These are phyloP conservation scores for Goffeauzyma gilvescens DNA, from an alignment of 768 basidiomycete species.

Conservation along the genomic window DNA sequence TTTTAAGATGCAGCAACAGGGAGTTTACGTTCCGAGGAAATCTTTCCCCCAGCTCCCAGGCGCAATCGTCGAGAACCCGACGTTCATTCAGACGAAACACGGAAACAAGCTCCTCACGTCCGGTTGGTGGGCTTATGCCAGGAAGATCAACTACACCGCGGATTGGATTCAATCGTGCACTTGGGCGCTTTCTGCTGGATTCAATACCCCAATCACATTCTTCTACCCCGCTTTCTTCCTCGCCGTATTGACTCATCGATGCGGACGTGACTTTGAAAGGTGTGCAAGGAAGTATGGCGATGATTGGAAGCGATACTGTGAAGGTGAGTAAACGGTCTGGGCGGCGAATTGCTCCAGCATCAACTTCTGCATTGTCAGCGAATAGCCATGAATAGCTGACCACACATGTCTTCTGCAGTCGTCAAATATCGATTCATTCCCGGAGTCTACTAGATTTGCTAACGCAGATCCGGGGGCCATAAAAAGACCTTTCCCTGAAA, in stretches of 20 bases:
- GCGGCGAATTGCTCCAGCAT: background rate
- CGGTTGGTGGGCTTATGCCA: constrained; percentile 84
- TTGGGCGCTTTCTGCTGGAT: constrained; percentile 84
- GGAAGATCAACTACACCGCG: constrained; percentile 96
- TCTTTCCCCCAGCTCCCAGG: constrained; percentile 88
- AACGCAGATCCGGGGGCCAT: no score
- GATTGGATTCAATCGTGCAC: constrained; percentile 76
- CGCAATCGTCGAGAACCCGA: constrained; percentile 63
- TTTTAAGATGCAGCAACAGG: constrained; percentile 93
- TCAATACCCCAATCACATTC: constrained; percentile 82
- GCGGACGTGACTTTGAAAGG: constrained; percentile 84
- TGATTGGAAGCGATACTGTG: constrained; percentile 36
- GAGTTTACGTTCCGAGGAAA: constrained; percentile 62
- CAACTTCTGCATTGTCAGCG: no score
- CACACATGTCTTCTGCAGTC: constrained; percentile 32
- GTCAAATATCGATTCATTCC: constrained; percentile 86
- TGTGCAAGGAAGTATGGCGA: constrained; percentile 81
- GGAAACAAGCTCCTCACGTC: constrained; percentile 84
- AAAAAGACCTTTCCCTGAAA: no score
- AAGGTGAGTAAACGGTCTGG: constrained; percentile 2
- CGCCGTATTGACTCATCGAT: constrained; percentile 73
- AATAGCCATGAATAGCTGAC: constrained; percentile 1
- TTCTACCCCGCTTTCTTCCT: constrained; percentile 90
- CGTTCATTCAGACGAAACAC: constrained; percentile 79
- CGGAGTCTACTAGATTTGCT: constrained; percentile 55